Percentiles rank a stretch among this genome's conserved stretches.
These are phyloP conservation scores for Debaryomyces singareniensis DNA, from an alignment of 1,139 yeast species.

Conservation along the genomic window DNA sequence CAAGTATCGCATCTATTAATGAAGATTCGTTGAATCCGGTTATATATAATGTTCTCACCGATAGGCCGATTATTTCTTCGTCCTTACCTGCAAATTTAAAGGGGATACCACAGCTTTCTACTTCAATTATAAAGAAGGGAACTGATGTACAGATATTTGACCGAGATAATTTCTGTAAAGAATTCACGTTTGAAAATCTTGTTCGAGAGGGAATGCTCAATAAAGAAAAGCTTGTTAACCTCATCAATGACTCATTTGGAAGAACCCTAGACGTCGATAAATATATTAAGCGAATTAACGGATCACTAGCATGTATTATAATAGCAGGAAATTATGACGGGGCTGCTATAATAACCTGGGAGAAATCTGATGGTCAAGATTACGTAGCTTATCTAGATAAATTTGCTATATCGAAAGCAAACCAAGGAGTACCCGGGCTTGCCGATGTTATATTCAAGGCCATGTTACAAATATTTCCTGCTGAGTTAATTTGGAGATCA, in stretches of 20 bases:
- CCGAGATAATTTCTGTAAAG: constrained; percentile 19
- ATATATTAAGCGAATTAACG: constrained; percentile 60
- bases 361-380: constrained; percentile 17
- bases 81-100: constrained; percentile 75
- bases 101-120: constrained; percentile 59
- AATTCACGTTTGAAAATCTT: constrained; percentile 40
- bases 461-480: constrained; percentile 61
- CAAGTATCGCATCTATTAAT: constrained; percentile 39
- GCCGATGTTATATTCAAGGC: constrained; percentile 90
- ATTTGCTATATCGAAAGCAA: constrained; percentile 76
- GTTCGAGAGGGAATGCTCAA: constrained; percentile 47
- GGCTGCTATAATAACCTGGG: constrained; percentile 87
- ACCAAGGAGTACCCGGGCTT: constrained; percentile 89
- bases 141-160: constrained; percentile 53
- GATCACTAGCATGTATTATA: constrained; percentile 65
- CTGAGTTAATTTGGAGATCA: constrained; percentile 86
- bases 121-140: constrained; percentile 80
- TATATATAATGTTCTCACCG: constrained; percentile 82
- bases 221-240: constrained; percentile 44
- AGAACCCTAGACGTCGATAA: constrained; percentile 56
- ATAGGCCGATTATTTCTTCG: constrained; percentile 86
- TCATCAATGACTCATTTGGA: constrained; percentile 79
- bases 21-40: constrained; percentile 64
- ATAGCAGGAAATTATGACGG: constrained; percentile 95
- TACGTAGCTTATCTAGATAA: constrained; percentile 84